Percentiles rank a stretch among this genome's conserved stretches.
Evolutionary conservation across 2,329 filamentous ascomycete species (phyloP).

Genomic region (Fusarium gaditjirri): DNA sequence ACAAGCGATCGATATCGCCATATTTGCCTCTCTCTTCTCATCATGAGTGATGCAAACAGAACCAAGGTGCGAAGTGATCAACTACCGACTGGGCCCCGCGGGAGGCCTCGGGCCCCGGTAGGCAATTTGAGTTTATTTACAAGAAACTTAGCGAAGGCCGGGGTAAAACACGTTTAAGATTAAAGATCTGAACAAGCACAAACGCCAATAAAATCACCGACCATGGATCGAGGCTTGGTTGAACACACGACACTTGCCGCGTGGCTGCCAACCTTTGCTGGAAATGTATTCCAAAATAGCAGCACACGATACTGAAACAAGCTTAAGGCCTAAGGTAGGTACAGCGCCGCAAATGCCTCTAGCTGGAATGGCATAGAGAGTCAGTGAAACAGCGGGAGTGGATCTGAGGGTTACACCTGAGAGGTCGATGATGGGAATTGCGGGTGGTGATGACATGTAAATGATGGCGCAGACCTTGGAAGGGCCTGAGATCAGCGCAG

Average conservation of each 20-base stretch:
- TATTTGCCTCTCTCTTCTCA: neutral
- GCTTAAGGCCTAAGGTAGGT: neutral
- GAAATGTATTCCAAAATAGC: constrained; percentile 25
- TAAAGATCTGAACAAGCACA: constrained; percentile 9
- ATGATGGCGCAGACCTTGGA: constrained; percentile 29
- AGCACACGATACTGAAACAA: constrained; percentile 7
- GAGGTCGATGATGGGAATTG: neutral
- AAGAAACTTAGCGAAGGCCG: neutral
- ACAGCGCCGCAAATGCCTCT: neutral
- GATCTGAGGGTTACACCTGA: neutral
- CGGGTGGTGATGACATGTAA: constrained; percentile 29
- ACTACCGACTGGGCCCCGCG: neutral
- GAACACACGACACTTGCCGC: constrained; percentile 10
- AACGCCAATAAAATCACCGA: neutral
- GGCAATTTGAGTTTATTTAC: neutral
- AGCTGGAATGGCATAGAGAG: constrained; percentile 9
- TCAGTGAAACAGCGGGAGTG: constrained; percentile 9
- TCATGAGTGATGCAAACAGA: neutral
- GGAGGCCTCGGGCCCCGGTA: neutral
- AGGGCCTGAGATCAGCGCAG: constrained; percentile 15
- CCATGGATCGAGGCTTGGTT: neutral
- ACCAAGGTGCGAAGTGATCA: neutral
- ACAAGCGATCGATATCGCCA: too few species aligned
- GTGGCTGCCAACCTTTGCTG: neutral
- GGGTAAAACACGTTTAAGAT: constrained; percentile 7